Evolutionary conservation across 139 green algal genomes (phyloP).

Genomic region (Ettlia oleoabundans): DNA sequence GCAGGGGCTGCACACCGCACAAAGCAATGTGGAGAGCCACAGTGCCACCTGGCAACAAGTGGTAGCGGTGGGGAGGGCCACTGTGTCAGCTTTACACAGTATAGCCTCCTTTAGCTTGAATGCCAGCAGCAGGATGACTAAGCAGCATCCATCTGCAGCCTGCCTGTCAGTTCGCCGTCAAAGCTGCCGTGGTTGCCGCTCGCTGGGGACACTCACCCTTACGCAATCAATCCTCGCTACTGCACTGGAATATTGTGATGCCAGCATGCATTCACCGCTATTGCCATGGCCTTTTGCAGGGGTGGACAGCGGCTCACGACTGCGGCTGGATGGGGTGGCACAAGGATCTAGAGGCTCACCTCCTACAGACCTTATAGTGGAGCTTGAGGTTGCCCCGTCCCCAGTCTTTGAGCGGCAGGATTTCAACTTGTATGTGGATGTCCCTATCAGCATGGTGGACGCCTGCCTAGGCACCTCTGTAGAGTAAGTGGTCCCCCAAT

Average conservation of each 20-base stretch:
- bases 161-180: too few species aligned
- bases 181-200: too few species aligned
- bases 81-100: neutral
- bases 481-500: constrained; percentile 22
- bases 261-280: too few species aligned
- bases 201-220: too few species aligned
- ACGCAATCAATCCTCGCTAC: too few species aligned
- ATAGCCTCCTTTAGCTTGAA: neutral
- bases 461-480: constrained; percentile 59
- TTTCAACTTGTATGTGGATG: constrained; percentile 53
- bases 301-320: constrained; percentile 57
- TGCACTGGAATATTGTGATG: too few species aligned
- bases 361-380: constrained; percentile 60
- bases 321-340: constrained; percentile 51
- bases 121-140: neutral
- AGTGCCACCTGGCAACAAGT: too few species aligned
- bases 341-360: constrained; percentile 13
- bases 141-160: too few species aligned
- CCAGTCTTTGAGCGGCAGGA: constrained; percentile 57
- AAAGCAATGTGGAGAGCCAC: too few species aligned
- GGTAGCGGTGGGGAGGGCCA: too few species aligned
- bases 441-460: constrained; percentile 59
- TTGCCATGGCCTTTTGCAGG: neutral
- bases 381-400: constrained; percentile 60
- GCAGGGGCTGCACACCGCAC: too few species aligned